A percentile compares a stretch with the other conserved stretches of the same genome.
Conservation (phyloP, 768 basidiomycete species). For the Hemileccinum impolitum region DNA sequence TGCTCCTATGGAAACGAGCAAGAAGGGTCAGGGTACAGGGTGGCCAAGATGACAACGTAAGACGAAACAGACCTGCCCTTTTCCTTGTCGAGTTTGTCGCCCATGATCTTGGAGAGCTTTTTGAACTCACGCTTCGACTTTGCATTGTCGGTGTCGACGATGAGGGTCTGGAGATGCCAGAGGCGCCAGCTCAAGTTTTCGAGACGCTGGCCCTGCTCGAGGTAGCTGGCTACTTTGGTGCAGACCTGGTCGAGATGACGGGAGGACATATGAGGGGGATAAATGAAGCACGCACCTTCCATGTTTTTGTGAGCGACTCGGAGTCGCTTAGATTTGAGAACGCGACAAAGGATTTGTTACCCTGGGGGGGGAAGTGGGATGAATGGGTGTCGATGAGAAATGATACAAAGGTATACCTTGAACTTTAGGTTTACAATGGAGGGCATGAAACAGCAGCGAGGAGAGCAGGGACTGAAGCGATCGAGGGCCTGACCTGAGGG, state of each 20-base stretch:
- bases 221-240: slow-evolving; percentile 86
- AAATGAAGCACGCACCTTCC: slow-evolving; percentile 59
- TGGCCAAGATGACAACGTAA: background rate
- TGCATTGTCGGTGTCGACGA: slow-evolving; percentile 88
- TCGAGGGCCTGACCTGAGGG: slow-evolving; percentile 14
- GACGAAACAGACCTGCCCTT: slow-evolving; percentile 69
- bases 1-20: slow-evolving; percentile 51
- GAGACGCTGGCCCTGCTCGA: slow-evolving; percentile 87
- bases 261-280: slow-evolving; percentile 1
- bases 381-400: too few relatives aligned
- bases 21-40: slow-evolving; percentile 15
- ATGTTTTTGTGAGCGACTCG: slow-evolving; percentile 84
- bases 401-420: slow-evolving; percentile 48
- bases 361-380: slow-evolving; percentile 38
- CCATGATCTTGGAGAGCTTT: slow-evolving; percentile 84
- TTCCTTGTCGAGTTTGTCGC: slow-evolving; percentile 90
- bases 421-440: slow-evolving; percentile 85
- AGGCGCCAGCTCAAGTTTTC: slow-evolving; percentile 92
- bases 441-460: slow-evolving; percentile 50
- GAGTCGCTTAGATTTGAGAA: slow-evolving; percentile 85
- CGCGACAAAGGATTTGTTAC: slow-evolving; percentile 93
- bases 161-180: slow-evolving; percentile 89
- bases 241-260: slow-evolving; percentile 54
- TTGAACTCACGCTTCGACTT: slow-evolving; percentile 86
- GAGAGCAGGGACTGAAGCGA: slow-evolving; percentile 7